A percentile compares a stretch with the other conserved stretches of the same genome.
Conservation (phyloP, 2,329 filamentous ascomycete genomes). For the Eurotiales sp. region DNA sequence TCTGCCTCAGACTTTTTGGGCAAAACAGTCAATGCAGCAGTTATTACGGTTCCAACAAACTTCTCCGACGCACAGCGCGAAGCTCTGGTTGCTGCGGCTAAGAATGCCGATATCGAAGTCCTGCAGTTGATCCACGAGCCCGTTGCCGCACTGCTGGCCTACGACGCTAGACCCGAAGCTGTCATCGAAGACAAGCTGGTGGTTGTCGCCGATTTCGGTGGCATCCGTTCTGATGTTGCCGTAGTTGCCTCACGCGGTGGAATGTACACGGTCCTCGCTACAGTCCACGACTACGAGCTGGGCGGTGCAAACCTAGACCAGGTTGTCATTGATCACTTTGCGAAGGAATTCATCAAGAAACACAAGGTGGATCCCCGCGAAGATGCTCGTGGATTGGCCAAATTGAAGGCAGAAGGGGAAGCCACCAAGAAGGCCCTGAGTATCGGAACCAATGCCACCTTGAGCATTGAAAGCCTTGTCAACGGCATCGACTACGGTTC, state of each 20-base stretch:
- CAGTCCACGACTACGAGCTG: conserved; percentile 92
- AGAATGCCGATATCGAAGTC: conserved; percentile 77
- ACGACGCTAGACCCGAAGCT: conserved; percentile 78
- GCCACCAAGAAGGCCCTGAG: conserved; percentile 87
- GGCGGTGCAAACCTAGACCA: conserved; percentile 82
- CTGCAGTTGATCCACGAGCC: conserved; percentile 93
- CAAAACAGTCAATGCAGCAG: conserved; percentile 89
- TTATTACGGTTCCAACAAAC: conserved; percentile 91
- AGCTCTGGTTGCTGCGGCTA: conserved; percentile 72
- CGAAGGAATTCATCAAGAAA: conserved; percentile 99
- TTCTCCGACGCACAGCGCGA: conserved; percentile 83
- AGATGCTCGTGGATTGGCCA: conserved; percentile 77
- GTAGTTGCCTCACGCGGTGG: conserved; percentile 88
- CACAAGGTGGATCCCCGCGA: conserved; percentile 82
- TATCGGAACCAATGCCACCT: conserved; percentile 80
- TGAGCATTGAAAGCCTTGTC: conserved; percentile 87
- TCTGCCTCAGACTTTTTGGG: conserved; percentile 90
- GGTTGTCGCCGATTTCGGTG: conserved; percentile 88
- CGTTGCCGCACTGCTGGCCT: conserved; percentile 80
- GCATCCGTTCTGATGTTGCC: conserved; percentile 85
- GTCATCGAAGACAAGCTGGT: conserved; percentile 78
- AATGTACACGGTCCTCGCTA: conserved; percentile 93
- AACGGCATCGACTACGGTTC: conserved; percentile 88
- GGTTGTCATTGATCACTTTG: conserved; percentile 90
- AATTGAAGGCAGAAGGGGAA: conserved; percentile 89